A percentile compares a stretch with the other conserved stretches of the same genome.
Conservation (phyloP, 2,329 filamentous ascomycete species). For the Epichloe sylvatica region DNA sequence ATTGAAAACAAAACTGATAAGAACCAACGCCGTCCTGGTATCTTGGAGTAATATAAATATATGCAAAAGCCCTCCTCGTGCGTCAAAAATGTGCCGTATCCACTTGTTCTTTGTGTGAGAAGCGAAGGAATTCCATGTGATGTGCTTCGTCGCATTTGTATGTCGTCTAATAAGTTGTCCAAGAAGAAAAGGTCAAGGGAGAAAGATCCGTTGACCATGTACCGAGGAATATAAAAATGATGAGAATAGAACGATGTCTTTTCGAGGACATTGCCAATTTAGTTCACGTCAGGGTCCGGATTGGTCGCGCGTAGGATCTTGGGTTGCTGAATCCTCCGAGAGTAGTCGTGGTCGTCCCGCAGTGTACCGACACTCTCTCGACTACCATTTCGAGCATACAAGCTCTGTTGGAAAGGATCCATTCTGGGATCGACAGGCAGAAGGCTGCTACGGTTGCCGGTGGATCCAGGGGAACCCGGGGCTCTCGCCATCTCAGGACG, state of each 20-base stretch:
- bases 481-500: slow-evolving; percentile 29
- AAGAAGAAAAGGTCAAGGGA: slow-evolving; percentile 3
- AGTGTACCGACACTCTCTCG: slow-evolving; percentile 50
- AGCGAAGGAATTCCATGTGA: slow-evolving; percentile 18
- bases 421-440: slow-evolving; percentile 49
- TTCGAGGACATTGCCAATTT: not conserved
- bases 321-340: slow-evolving; percentile 41
- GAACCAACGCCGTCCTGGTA: slow-evolving; percentile 26
- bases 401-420: slow-evolving; percentile 43
- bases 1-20: slow-evolving; percentile 8
- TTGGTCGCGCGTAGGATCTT: slow-evolving; percentile 49
- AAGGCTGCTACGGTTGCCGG: slow-evolving; percentile 36
- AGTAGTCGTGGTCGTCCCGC: slow-evolving; percentile 53
- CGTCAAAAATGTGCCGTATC: not conserved
- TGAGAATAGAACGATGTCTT: not conserved
- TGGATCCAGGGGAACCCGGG: slow-evolving; percentile 21
- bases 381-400: slow-evolving; percentile 45
- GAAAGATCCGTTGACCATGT: not conserved
- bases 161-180: slow-evolving; percentile 14
- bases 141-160: slow-evolving; percentile 18
- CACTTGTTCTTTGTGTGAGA: slow-evolving; percentile 7
- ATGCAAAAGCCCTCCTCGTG: slow-evolving; percentile 2
- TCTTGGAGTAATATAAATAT: slow-evolving; percentile 16
- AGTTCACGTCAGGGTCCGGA: slow-evolving; percentile 33
- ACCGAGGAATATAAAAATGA: not conserved